Conservation (phyloP, 2,329 filamentous ascomycete species). For the Talaromyces piceae region DNA sequence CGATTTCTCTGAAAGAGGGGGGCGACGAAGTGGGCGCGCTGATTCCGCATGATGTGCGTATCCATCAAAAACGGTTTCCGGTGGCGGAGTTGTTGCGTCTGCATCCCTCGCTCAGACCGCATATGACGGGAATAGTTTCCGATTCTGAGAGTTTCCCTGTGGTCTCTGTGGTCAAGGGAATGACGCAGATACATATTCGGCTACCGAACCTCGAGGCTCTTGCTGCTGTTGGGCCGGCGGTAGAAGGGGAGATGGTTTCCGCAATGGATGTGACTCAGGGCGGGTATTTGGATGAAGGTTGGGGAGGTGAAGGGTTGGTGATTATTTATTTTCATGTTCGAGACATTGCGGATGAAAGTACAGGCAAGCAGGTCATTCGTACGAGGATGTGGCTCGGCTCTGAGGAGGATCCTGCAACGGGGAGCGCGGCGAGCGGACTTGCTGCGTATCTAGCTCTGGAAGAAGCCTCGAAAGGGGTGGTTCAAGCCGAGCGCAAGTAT, state of each 20-base stretch:
- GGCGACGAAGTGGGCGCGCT: conserved; percentile 11
- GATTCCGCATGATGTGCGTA: conserved; percentile 30
- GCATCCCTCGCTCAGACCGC: conserved; percentile 21
- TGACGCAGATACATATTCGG: conserved; percentile 55
- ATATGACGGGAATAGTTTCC: conserved; percentile 6
- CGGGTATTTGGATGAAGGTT: conserved; percentile 27
- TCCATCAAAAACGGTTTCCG: conserved; percentile 24
- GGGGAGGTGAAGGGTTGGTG: conserved; percentile 20
- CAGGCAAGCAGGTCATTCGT: conserved; percentile 23
- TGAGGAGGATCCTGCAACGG: conserved; percentile 34
- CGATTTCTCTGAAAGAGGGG: conserved; percentile 26
- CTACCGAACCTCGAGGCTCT: conserved; percentile 56
- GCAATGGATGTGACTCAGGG: conserved; percentile 3
- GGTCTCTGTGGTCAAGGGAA: conserved; percentile 35
- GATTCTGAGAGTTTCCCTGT: conserved; percentile 19
- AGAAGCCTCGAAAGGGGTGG: conserved; percentile 17
- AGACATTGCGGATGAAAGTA: conserved; percentile 52
- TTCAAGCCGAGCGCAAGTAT: conserved; percentile 19
- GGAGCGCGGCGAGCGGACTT: conserved; percentile 55
- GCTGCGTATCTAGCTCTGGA: conserved; percentile 47
- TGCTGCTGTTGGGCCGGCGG: conserved; percentile 23
- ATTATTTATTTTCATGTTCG: conserved; percentile 26
- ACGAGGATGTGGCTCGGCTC: conserved; percentile 23
- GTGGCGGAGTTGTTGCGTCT: conserved; percentile 19
- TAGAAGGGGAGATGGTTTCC: conserved; percentile 19